Evolutionary conservation across 768 basidiomycete species (phyloP).

Genomic region (Collybiopsis confluens): DNA sequence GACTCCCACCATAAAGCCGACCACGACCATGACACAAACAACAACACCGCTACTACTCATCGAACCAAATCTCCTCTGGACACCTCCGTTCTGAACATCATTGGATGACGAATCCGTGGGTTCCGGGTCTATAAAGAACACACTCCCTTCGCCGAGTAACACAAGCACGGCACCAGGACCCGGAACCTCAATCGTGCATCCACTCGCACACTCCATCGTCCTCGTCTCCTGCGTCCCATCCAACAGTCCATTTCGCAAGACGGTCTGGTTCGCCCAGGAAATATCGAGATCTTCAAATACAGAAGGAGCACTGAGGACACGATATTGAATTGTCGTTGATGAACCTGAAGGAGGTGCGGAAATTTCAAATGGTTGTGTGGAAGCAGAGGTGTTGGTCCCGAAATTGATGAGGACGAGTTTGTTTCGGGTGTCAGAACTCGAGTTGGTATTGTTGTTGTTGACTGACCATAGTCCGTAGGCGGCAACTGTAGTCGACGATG

Average conservation of each 20-base stretch:
- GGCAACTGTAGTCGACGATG: slow-evolving; percentile 21
- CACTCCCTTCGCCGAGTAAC: slow-evolving; percentile 12
- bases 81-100: no score
- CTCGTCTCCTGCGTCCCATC: slow-evolving; percentile 23
- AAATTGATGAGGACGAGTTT: slow-evolving; percentile 32
- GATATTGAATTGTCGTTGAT: slow-evolving; percentile 15
- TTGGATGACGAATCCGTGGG: slow-evolving; percentile 21
- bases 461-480: slow-evolving; percentile 23
- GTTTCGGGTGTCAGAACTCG: slow-evolving; percentile 10
- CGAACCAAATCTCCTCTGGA: no score
- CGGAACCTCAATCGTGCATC: slow-evolving; percentile 25
- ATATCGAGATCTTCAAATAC: slow-evolving; percentile 21
- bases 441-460: slow-evolving; percentile 11
- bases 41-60: no score
- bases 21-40: no score
- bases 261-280: slow-evolving; percentile 31
- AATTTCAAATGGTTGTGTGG: slow-evolving; percentile 21
- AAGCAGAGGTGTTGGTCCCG: slow-evolving; percentile 9
- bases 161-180: slow-evolving; percentile 30
- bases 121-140: slow-evolving; percentile 21
- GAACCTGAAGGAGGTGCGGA: slow-evolving; percentile 8
- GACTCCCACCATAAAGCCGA: no score
- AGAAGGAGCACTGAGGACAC: slow-evolving; percentile 24
- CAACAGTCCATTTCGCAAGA: slow-evolving; percentile 24
- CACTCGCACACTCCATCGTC: slow-evolving; percentile 20